Evolutionary conservation across 495 filamentous ascomycete species (phyloP).

Genomic region (Penicillium longicatenatum): DNA sequence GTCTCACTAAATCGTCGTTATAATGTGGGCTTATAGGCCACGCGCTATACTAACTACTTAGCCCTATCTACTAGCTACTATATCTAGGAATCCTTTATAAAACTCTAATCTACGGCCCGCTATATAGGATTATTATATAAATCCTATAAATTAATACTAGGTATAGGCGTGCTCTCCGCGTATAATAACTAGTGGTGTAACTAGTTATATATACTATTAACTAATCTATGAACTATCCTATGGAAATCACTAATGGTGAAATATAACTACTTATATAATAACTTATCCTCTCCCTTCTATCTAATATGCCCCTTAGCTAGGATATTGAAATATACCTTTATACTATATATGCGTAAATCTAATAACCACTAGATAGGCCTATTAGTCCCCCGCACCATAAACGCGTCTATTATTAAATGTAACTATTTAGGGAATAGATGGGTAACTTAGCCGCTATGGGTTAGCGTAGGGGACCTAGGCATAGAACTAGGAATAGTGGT

Average conservation of each 20-base stretch:
- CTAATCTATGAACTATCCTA: neutral
- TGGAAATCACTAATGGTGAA: neutral
- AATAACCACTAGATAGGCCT: neutral
- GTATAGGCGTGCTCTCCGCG: neutral
- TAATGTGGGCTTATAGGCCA: neutral
- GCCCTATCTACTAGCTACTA: neutral
- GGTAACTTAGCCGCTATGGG: neutral
- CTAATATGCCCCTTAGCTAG: neutral
- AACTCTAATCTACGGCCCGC: neutral
- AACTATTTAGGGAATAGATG: neutral
- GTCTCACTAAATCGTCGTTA: neutral
- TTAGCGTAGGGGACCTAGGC: neutral
- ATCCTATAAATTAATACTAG: neutral
- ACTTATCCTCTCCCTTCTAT: neutral
- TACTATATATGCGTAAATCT: neutral
- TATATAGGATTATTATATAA: neutral
- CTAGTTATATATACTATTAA: neutral
- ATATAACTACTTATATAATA: constrained; percentile 1
- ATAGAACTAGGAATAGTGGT: neutral
- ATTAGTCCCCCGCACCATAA: neutral
- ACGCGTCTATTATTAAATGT: neutral
- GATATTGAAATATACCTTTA: neutral
- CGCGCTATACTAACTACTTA: neutral
- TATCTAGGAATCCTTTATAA: neutral
- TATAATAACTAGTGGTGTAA: neutral